These are phyloP conservation scores for Russula brevipes DNA, from an alignment of 768 basidiomycete genomes.

Conservation along the genomic window DNA sequence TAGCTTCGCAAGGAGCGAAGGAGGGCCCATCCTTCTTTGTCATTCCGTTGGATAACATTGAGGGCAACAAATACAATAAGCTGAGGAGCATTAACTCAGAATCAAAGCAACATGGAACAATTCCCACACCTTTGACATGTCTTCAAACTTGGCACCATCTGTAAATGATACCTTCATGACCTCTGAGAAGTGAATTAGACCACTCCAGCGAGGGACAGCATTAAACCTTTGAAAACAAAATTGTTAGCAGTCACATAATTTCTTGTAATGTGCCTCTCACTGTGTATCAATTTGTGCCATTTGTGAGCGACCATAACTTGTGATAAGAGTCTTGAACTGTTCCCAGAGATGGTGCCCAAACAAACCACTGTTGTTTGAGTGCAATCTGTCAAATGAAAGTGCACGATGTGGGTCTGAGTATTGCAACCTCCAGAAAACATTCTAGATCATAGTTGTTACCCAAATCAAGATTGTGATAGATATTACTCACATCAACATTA, in stretches of 20 bases:
- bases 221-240: background rate
- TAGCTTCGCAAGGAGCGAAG: background rate
- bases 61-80: background rate
- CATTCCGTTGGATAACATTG: background rate
- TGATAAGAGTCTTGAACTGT: background rate
- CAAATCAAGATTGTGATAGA: no score
- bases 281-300: background rate
- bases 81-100: background rate
- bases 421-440: background rate
- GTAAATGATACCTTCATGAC: background rate
- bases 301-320: background rate
- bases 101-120: background rate
- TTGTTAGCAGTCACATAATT: no score
- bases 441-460: background rate
- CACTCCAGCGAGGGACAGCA: background rate
- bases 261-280: background rate
- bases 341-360: slow-evolving; percentile 1
- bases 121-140: background rate
- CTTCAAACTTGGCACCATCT: background rate
- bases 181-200: background rate
- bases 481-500: background rate
- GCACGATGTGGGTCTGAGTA: background rate
- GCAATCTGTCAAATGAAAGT: background rate
- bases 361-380: background rate
- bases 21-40: background rate